A percentile compares a stretch with the other conserved stretches of the same genome.
Conservation (phyloP, 257 asterid species). For the Prunella vulgaris region DNA sequence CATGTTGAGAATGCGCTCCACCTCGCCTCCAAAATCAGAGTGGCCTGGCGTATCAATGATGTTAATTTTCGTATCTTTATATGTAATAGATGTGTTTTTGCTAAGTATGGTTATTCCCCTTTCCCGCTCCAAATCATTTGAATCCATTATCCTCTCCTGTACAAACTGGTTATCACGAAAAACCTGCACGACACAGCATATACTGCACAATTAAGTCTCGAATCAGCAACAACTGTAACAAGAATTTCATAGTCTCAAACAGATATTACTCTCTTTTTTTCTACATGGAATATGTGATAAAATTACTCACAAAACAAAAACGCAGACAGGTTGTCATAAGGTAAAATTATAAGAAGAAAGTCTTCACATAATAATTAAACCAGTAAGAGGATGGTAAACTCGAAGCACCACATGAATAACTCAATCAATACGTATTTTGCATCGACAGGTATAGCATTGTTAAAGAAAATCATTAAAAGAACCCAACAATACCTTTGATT, state of each 20-base stretch:
- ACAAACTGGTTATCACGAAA: conserved; percentile 91
- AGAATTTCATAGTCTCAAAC: not conserved
- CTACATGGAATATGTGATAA: not conserved
- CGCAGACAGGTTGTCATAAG: not conserved
- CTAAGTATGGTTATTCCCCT: conserved; percentile 98
- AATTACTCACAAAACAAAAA: not conserved
- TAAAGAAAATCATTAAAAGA: conserved; percentile 13
- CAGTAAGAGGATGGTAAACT: not conserved
- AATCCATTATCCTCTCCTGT: conserved; percentile 98
- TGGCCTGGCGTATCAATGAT: conserved; percentile 98
- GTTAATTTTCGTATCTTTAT: conserved; percentile 81
- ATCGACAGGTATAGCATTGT: not conserved
- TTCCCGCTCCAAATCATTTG: conserved; percentile 97
- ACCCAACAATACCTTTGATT: conserved; percentile 64
- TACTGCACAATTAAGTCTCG: not conserved
- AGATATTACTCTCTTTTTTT: not conserved
- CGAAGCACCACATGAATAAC: not conserved
- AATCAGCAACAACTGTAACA: not conserved
- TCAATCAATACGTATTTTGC: not conserved
- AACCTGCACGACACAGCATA: conserved; percentile 51
- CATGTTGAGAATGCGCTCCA: conserved; percentile 98
- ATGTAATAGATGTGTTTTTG: conserved; percentile 92
- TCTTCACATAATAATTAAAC: not conserved
- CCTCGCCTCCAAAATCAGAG: conserved; percentile 99
- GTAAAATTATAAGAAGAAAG: not conserved